A percentile compares a stretch with the other conserved stretches of the same genome.
phyloP scores from a whole-genome alignment of 257 asterid species.

The Plectranthus barbatus region DNA sequence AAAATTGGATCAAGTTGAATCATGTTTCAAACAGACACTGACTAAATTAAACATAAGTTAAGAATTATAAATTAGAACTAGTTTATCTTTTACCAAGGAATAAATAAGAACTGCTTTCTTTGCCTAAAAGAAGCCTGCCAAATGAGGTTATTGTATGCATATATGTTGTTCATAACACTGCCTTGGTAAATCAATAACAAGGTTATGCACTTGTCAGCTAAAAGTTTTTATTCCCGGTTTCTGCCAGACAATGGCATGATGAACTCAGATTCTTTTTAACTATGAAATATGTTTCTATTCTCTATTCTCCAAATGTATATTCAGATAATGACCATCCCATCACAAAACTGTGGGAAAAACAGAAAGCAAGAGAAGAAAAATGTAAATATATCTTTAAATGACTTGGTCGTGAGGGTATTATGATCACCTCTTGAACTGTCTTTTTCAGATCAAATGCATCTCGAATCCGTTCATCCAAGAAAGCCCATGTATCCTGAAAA shows the following conservation, averaged over 20 bases:
- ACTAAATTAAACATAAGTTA: neutral
- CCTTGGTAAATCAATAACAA: neutral
- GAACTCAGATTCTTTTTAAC: neutral
- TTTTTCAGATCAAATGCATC: constrained; percentile 82
- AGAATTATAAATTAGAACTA: neutral
- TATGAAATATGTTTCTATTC: neutral
- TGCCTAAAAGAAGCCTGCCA: neutral
- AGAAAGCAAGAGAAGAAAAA: neutral
- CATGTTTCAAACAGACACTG: neutral
- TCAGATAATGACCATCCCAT: neutral
- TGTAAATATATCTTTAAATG: neutral
- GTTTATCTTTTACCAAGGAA: neutral
- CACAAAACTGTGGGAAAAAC: neutral
- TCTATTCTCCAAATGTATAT: neutral
- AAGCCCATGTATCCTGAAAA: constrained; percentile 79
- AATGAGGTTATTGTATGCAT: neutral
- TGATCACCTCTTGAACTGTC: constrained; percentile 70
- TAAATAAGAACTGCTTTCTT: neutral
- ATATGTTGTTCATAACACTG: neutral
- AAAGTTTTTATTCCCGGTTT: too few species aligned
- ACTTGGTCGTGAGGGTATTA: neutral
- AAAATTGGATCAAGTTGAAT: neutral
- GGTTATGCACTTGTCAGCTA: neutral
- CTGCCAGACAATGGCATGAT: too few species aligned
- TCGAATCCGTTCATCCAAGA: constrained; percentile 66